Conservation (phyloP, 2,329 filamentous ascomycete species). For the Rhynchosporium graminicola region DNA sequence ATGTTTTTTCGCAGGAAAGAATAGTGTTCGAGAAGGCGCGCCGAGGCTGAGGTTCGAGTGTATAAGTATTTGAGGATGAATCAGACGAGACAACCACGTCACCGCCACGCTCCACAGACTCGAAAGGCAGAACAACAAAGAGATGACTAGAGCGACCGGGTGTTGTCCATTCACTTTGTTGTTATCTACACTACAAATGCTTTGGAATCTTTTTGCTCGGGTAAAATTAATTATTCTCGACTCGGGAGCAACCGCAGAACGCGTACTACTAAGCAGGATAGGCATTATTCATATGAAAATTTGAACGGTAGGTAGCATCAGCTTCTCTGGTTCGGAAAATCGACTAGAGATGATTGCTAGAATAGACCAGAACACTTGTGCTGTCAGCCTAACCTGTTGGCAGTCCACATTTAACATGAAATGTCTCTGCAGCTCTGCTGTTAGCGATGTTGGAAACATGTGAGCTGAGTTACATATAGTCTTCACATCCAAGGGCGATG, state of each 20-base stretch:
- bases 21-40: not conserved
- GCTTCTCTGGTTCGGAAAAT: too few species aligned
- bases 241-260: not conserved
- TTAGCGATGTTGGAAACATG: too few species aligned
- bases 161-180: too few species aligned
- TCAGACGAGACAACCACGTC: conserved; percentile 10
- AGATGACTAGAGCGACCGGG: not conserved
- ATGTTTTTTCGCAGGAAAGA: conserved; percentile 1
- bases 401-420: too few species aligned
- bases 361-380: too few species aligned
- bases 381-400: too few species aligned
- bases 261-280: not conserved
- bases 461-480: too few species aligned
- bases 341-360: too few species aligned
- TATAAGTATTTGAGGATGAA: not conserved
- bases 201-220: too few species aligned
- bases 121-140: conserved; percentile 5
- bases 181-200: too few species aligned
- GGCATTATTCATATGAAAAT: not conserved
- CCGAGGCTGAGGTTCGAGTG: conserved; percentile 1
- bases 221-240: not conserved
- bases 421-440: too few species aligned
- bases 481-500: too few species aligned
- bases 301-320: not conserved
- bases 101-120: not conserved